A percentile compares a stretch with the other conserved stretches of the same genome.
phyloP scores from a whole-genome alignment of 2,329 filamentous ascomycete species.

The Trichoderma sp. region DNA sequence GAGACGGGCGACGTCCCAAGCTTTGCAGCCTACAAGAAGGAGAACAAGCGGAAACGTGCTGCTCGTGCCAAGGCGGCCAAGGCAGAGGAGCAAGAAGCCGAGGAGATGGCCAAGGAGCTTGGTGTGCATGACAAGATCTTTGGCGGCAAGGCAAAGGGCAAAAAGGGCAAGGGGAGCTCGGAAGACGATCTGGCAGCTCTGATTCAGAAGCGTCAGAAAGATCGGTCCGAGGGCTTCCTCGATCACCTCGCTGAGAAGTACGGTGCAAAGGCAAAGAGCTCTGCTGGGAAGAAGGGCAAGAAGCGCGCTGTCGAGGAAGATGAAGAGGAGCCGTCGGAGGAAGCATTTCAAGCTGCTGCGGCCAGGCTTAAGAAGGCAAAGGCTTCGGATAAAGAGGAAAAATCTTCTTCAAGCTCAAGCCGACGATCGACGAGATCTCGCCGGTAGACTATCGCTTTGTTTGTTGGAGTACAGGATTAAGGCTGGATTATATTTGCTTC shows the following conservation, averaged over 20 bases:
- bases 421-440: constrained; percentile 23
- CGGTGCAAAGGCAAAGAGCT: constrained; percentile 47
- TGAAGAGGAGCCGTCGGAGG: constrained; percentile 65
- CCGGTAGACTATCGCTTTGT: constrained; percentile 7
- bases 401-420: constrained; percentile 7
- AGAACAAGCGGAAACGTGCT: constrained; percentile 67
- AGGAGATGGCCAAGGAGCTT: constrained; percentile 73
- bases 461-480: constrained; percentile 1
- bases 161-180: constrained; percentile 48
- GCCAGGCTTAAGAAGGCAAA: constrained; percentile 48
- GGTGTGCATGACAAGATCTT: constrained; percentile 74
- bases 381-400: background rate
- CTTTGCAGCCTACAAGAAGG: constrained; percentile 71
- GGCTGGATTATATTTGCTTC: background rate
- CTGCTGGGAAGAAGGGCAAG: constrained; percentile 56
- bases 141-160: constrained; percentile 52
- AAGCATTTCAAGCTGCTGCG: constrained; percentile 62
- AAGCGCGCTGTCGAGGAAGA: constrained; percentile 55
- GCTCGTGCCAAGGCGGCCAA: constrained; percentile 64
- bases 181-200: constrained; percentile 69
- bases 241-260: constrained; percentile 81
- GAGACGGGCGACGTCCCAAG: constrained; percentile 65
- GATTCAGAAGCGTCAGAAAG: constrained; percentile 72
- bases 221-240: constrained; percentile 65
- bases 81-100: constrained; percentile 72